Percentiles rank a stretch among this genome's conserved stretches.
Evolutionary conservation across 345 rosid genomes (phyloP).

Genomic region (Hirschfeldia incana): DNA sequence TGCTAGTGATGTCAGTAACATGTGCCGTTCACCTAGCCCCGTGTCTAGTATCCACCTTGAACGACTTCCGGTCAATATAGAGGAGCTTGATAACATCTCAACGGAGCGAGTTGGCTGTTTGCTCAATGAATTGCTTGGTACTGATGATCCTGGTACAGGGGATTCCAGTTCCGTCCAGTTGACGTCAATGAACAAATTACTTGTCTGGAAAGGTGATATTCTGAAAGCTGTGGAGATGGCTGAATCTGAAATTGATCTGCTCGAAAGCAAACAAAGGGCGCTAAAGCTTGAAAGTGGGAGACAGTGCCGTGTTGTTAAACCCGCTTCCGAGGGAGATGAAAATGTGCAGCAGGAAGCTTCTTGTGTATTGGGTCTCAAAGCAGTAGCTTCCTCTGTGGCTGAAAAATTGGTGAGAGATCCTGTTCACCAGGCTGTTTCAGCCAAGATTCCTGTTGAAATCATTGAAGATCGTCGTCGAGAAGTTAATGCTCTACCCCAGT

Average conservation of each 20-base stretch:
- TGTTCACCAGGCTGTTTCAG: constrained; percentile 41
- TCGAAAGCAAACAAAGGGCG: constrained; percentile 69
- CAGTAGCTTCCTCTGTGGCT: constrained; percentile 45
- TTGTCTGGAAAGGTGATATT: constrained; percentile 60
- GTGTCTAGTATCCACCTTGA: constrained; percentile 58
- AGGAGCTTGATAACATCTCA: constrained; percentile 61
- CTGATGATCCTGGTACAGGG: constrained; percentile 53
- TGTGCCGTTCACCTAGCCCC: constrained; percentile 62
- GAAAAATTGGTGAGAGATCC: constrained; percentile 37
- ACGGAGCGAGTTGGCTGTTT: constrained; percentile 59
- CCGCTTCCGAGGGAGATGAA: constrained; percentile 40
- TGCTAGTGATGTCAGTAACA: constrained; percentile 56
- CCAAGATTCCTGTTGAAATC: constrained; percentile 40
- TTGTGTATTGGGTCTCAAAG: constrained; percentile 49
- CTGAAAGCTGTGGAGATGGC: constrained; percentile 72
- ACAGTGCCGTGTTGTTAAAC: constrained; percentile 30
- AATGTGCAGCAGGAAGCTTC: constrained; percentile 30
- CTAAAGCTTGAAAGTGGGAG: constrained; percentile 50
- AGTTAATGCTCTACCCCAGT: constrained; percentile 54
- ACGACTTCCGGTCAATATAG: constrained; percentile 59
- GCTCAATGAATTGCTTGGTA: constrained; percentile 63
- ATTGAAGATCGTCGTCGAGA: constrained; percentile 68
- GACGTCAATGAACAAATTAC: constrained; percentile 61
- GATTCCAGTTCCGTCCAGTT: constrained; percentile 62
- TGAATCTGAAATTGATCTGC: constrained; percentile 85